Evolutionary conservation across 129 eudicot genomes (phyloP), one percentile per base, ranked within the genome.

Genomic region (Chrysanthemum seticuspe): DNA sequence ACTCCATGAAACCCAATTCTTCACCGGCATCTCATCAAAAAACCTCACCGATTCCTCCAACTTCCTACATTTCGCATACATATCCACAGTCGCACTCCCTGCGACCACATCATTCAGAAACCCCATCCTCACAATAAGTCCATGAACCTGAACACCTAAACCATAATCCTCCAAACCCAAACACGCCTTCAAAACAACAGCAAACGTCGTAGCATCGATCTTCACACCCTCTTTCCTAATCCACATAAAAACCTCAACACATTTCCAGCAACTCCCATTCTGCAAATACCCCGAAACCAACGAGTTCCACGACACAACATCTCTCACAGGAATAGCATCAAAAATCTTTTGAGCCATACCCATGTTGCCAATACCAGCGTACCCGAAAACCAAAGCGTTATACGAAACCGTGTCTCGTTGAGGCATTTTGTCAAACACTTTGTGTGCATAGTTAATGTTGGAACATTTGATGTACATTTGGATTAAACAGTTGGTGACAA

Each of bases 1-100:
- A 27, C 96, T 90, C 97, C 99, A 94, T 12, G 94, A 86, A 68
- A 88, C 97, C 93, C 91, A 87, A 16, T 90, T 94, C 75, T 83
- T 90, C 59, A 77, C 71, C 18, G 92, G 89, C 92, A 94, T 90
- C 64, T 84, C 82, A 11, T 59, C 5, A 45, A 90, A 90, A 60
- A 85, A 81, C 23, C 14, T 50, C 10, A 87, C n/a, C 0, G 93
- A 83, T n/a, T 94, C 88, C 61, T 81, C 74, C 27, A 86, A 64
- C 40, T 70, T 86, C 78, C 82, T 88, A 77, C 91, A 86, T 70
- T 90, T 90, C 3, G 93, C 96, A 62, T 94, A 94, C 94, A 90
- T 94, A 80, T 87, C 93, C 34, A 90, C 83, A 8, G 86, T 73
- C n/a, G 97, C 98, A 72, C 91, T 84, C 49, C 88, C 93, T 0